Percentiles rank a stretch among this genome's conserved stretches.
Conservation (phyloP, 2,329 filamentous ascomycete species). For the Claviceps monticola region DNA sequence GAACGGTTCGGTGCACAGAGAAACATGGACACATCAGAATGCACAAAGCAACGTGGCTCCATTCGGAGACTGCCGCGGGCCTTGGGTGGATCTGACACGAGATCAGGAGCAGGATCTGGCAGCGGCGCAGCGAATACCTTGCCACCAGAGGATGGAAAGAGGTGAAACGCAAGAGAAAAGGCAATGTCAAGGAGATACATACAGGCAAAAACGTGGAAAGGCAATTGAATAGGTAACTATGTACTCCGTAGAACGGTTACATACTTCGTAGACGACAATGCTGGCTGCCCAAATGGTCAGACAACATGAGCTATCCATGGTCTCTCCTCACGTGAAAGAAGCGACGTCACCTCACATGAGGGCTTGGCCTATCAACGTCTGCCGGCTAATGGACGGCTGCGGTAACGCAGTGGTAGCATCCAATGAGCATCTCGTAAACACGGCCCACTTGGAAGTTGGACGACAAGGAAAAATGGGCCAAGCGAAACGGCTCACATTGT, state of each 20-base stretch:
- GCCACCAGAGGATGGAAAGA: not conserved
- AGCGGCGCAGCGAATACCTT: not conserved
- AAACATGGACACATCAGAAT: constrained; percentile 1
- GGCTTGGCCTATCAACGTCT: not conserved
- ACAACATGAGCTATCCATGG: not conserved
- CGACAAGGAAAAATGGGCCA: not conserved
- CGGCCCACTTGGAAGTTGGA: not conserved
- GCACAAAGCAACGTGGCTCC: constrained; percentile 5
- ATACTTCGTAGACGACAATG: not conserved
- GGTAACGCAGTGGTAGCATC: not conserved
- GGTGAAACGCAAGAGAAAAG: not conserved
- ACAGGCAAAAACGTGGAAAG: not conserved
- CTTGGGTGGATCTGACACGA: constrained; percentile 2
- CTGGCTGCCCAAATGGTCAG: not conserved
- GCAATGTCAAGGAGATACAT: not conserved
- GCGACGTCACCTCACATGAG: not conserved
- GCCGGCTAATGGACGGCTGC: not conserved
- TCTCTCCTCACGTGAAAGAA: not conserved
- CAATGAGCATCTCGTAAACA: not conserved
- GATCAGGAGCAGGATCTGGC: not conserved
- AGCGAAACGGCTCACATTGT: not conserved
- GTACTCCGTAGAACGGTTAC: too few relatives aligned
- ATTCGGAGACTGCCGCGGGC: constrained; percentile 5
- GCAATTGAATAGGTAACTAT: not conserved
- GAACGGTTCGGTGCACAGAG: not conserved